Percentiles rank a stretch among this genome's conserved stretches.
These are phyloP conservation scores for Nidularia sp. DNA, from an alignment of 768 basidiomycete genomes.

Conservation along the genomic window DNA sequence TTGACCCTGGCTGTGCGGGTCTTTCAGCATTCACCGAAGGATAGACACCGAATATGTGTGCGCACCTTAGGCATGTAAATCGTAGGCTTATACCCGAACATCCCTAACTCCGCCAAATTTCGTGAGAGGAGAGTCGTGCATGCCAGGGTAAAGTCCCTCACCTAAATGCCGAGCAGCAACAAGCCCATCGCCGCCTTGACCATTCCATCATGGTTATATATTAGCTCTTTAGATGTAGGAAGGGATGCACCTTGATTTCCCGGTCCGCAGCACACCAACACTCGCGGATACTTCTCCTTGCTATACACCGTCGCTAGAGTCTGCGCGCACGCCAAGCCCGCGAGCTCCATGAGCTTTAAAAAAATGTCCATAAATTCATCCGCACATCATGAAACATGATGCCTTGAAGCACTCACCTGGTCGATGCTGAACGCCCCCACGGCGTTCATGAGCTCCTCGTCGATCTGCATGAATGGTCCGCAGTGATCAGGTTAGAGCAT, in stretches of 20 bases:
- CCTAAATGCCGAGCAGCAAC: constrained; percentile 95
- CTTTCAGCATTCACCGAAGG: background rate
- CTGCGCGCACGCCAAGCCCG: constrained; percentile 92
- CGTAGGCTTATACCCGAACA: constrained; percentile 88
- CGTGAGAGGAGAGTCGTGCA: background rate
- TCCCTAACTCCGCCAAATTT: constrained; percentile 39
- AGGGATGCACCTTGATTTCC: constrained; percentile 75
- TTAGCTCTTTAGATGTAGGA: background rate
- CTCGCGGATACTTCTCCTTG: constrained; percentile 62
- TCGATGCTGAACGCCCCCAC: constrained; percentile 93
- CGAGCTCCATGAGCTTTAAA: constrained; percentile 87
- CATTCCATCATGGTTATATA: background rate
- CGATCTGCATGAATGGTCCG: constrained; percentile 54
- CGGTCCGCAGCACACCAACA: constrained; percentile 95
- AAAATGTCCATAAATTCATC: background rate
- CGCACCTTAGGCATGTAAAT: constrained; percentile 92
- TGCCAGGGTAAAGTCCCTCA: constrained; percentile 22
- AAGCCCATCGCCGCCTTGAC: constrained; percentile 82
- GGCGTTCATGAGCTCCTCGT: constrained; percentile 87
- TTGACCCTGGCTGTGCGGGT: constrained; percentile 73
- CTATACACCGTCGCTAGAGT: constrained; percentile 75
- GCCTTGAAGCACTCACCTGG: constrained; percentile 51
- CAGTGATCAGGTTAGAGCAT: constrained; percentile 1
- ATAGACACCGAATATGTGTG: background rate
- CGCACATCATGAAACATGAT: background rate